Evolutionary conservation across 1,284 basidiomycete genomes (phyloP).

Genomic region (Earliella scabrosa): DNA sequence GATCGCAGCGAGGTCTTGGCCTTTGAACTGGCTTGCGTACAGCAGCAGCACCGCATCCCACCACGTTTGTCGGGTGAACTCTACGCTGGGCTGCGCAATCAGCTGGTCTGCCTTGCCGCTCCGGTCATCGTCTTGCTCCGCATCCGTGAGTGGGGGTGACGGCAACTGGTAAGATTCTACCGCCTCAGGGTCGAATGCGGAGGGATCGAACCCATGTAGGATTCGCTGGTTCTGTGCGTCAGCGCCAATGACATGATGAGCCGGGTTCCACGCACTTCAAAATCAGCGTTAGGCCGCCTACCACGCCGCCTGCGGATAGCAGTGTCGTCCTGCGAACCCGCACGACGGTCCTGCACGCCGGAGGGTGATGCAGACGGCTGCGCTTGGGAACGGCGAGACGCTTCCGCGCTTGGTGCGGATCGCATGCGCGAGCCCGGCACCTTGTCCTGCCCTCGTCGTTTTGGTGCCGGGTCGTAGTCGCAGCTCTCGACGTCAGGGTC

Average conservation of each 20-base stretch:
- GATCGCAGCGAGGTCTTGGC: conserved; percentile 6
- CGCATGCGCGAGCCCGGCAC: not conserved
- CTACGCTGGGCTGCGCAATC: conserved; percentile 50
- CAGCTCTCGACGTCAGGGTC: conserved; percentile 25
- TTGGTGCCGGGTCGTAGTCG: conserved; percentile 69
- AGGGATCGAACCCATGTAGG: conserved; percentile 13
- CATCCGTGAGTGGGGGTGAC: not conserved
- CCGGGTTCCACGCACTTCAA: not conserved
- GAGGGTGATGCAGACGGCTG: not conserved
- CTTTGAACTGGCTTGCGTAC: conserved; percentile 45
- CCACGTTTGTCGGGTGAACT: conserved; percentile 73
- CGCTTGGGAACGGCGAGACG: not conserved
- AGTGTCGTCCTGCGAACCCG: too few relatives aligned
- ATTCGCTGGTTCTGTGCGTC: not conserved
- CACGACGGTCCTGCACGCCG: too few relatives aligned
- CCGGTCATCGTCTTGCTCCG: not conserved
- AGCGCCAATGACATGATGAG: not conserved
- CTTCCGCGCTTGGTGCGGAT: not conserved
- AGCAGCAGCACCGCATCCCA: conserved; percentile 70
- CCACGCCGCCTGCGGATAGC: not conserved
- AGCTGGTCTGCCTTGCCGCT: not conserved
- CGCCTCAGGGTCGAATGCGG: conserved; percentile 2
- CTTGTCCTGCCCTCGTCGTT: conserved; percentile 77
- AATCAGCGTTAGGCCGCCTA: not conserved
- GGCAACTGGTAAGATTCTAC: not conserved